phyloP scores from a whole-genome alignment of 768 basidiomycete species.

The Lanmaoa pseudosensibilis region DNA sequence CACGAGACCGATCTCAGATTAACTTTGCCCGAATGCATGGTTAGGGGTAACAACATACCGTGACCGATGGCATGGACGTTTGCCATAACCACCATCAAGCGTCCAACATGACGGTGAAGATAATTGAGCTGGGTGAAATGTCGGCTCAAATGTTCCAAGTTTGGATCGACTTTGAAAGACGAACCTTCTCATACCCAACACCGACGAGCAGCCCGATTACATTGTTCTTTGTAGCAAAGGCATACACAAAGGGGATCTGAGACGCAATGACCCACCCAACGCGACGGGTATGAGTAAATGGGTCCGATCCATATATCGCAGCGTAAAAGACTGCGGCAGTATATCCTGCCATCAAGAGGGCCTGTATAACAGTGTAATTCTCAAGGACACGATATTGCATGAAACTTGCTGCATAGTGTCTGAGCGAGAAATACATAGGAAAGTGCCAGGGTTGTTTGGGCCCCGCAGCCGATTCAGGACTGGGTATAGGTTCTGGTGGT shows the following conservation, averaged over 20 bases:
- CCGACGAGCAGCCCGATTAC: conserved; percentile 56
- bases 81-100: conserved; percentile 53
- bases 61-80: conserved; percentile 63
- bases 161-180: conserved; percentile 4
- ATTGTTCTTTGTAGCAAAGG: conserved; percentile 70
- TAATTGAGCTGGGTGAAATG: conserved; percentile 60
- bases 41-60: conserved; percentile 38
- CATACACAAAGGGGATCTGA: conserved; percentile 66
- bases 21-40: neutral
- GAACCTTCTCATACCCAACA: conserved; percentile 66
- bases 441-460: conserved; percentile 29
- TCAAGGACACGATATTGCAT: conserved; percentile 44
- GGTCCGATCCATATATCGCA: conserved; percentile 49
- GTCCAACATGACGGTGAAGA: conserved; percentile 69
- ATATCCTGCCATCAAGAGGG: conserved; percentile 47
- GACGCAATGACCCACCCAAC: conserved; percentile 56
- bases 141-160: neutral
- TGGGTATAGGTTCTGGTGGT: neutral
- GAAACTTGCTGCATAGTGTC: conserved; percentile 44
- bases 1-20: neutral
- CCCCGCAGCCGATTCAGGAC: neutral
- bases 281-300: conserved; percentile 50
- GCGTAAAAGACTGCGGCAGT: conserved; percentile 45
- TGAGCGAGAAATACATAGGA: conserved; percentile 39
- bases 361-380: conserved; percentile 52